Percentiles rank a stretch among this genome's conserved stretches.
phyloP scores from a whole-genome alignment of 345 rosid genomes.

The Camelina hispida region DNA sequence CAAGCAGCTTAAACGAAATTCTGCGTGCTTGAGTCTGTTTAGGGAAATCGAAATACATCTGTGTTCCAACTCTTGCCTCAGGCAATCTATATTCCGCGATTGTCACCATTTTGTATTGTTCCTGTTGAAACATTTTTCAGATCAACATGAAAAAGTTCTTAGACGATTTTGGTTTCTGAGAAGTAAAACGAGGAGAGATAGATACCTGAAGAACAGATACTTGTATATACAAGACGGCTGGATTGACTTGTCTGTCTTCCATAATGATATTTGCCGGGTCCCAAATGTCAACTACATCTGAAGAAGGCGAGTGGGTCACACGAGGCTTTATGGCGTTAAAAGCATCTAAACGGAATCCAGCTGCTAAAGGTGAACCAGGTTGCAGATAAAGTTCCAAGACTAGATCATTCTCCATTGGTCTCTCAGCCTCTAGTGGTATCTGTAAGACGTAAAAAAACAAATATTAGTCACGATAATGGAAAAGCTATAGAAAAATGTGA shows the following conservation, averaged over 20 bases:
- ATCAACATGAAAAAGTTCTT: not conserved
- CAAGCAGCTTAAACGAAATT: constrained; percentile 68
- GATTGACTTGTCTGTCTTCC: constrained; percentile 82
- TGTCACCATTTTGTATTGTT: constrained; percentile 71
- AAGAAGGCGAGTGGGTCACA: constrained; percentile 80
- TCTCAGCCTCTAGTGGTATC: constrained; percentile 86
- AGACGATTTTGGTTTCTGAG: constrained; percentile 14
- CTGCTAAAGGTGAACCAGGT: constrained; percentile 76
- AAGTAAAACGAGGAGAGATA: not conserved
- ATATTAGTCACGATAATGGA: constrained; percentile 4
- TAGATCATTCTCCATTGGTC: constrained; percentile 69
- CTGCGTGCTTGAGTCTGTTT: constrained; percentile 62
- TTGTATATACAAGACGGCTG: constrained; percentile 78
- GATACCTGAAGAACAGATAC: constrained; percentile 87
- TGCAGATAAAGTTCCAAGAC: constrained; percentile 78
- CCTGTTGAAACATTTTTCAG: constrained; percentile 49
- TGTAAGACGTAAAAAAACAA: constrained; percentile 39
- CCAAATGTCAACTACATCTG: constrained; percentile 62
- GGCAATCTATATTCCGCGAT: constrained; percentile 85
- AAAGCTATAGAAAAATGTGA: constrained; percentile 7
- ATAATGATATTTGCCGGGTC: constrained; percentile 60
- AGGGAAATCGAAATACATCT: constrained; percentile 88
- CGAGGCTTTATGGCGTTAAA: constrained; percentile 80
- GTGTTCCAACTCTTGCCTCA: constrained; percentile 73
- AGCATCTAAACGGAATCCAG: constrained; percentile 89